A percentile compares a stretch with the other conserved stretches of the same genome.
These are phyloP conservation scores for Apophysomyces ossiformis DNA, from an alignment of 371 early-diverging fungal genomes.

Conservation along the genomic window DNA sequence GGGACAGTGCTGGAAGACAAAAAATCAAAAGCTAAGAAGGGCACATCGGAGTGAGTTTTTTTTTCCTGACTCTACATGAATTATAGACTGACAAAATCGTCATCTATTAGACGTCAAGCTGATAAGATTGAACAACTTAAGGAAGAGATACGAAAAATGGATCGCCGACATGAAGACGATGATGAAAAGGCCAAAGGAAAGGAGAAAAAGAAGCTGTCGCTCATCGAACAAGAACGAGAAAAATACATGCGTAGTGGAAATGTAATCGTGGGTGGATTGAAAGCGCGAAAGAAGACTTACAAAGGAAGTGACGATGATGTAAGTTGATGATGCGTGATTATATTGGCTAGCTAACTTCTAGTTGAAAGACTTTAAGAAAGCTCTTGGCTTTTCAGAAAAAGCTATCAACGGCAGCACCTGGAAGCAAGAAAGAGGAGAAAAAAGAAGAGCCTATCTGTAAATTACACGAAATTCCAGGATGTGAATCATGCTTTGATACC, in stretches of 20 bases:
- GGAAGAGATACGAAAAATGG: conserved; percentile 61
- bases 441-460: conserved; percentile 50
- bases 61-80: neutral
- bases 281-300: conserved; percentile 31
- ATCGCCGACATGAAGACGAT: conserved; percentile 23
- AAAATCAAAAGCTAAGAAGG: conserved; percentile 12
- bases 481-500: conserved; percentile 64
- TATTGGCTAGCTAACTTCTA: neutral
- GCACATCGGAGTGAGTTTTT: conserved; percentile 16
- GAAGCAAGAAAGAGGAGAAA: conserved; percentile 13
- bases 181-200: conserved; percentile 20
- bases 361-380: conserved; percentile 39
- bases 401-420: conserved; percentile 29
- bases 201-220: conserved; percentile 50
- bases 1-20: conserved; percentile 25
- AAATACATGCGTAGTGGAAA: conserved; percentile 52
- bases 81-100: neutral
- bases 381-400: conserved; percentile 52
- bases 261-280: conserved; percentile 31
- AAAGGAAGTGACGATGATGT: conserved; percentile 44
- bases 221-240: conserved; percentile 58
- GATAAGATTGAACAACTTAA: conserved; percentile 55
- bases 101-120: neutral
- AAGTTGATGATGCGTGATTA: conserved; percentile 14
- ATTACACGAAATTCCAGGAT: conserved; percentile 67